phyloP scores from a whole-genome alignment of 176 grass and related monocot species.

The Oryza punctata region DNA sequence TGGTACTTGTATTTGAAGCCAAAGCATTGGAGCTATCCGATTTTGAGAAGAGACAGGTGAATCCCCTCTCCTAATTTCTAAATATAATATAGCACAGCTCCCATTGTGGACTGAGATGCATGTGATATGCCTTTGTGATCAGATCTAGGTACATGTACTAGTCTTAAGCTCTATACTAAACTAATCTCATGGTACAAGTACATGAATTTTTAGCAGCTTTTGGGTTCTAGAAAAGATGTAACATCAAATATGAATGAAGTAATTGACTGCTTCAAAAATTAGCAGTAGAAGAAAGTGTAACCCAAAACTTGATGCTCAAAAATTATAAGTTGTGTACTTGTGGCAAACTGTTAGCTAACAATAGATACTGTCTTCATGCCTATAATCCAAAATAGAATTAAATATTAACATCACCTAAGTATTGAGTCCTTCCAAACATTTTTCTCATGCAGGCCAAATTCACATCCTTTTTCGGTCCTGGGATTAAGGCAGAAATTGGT shows the following conservation, averaged over 20 bases:
- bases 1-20: conserved; percentile 51
- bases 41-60: conserved; percentile 71
- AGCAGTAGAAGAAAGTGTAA: neutral
- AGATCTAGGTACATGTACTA: neutral
- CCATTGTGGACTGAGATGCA: neutral
- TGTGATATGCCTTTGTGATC: neutral
- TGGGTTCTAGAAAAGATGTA: neutral
- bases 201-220: conserved; percentile 3
- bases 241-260: neutral
- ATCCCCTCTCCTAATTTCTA: neutral
- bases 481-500: conserved; percentile 66
- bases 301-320: conserved; percentile 28
- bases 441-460: conserved; percentile 49
- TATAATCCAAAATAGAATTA: neutral
- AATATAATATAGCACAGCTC: neutral
- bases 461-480: conserved; percentile 64
- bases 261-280: neutral
- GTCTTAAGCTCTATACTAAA: neutral
- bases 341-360: neutral
- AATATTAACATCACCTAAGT: neutral
- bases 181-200: neutral
- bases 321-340: neutral
- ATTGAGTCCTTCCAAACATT: conserved; percentile 8
- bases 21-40: conserved; percentile 56
- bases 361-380: neutral